Percentiles rank a stretch among this genome's conserved stretches.
Conservation (phyloP, 768 basidiomycete genomes). For the Suillus decipiens region DNA sequence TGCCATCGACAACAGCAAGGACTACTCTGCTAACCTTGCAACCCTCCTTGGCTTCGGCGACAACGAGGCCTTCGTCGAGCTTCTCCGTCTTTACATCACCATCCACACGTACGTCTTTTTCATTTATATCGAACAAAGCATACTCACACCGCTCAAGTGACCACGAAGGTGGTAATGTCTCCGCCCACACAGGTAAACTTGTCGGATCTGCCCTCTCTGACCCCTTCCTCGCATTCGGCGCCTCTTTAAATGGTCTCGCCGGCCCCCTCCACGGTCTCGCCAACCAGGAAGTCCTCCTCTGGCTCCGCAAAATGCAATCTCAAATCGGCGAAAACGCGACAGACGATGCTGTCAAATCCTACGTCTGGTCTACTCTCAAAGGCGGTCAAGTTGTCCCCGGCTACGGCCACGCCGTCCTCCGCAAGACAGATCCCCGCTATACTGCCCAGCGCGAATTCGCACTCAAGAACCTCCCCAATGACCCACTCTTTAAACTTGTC, state of each 20-base stretch:
- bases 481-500: constrained; percentile 94
- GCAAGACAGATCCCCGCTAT: constrained; percentile 93
- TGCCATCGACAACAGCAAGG: constrained; percentile 79
- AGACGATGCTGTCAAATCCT: constrained; percentile 88
- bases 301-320: constrained; percentile 92
- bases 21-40: constrained; percentile 88
- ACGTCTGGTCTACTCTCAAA: constrained; percentile 94
- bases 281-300: constrained; percentile 95
- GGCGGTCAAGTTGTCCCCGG: constrained; percentile 93
- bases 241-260: constrained; percentile 93
- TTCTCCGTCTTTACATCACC: constrained; percentile 94
- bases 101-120: constrained; percentile 72
- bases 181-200: constrained; percentile 90
- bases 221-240: constrained; percentile 93
- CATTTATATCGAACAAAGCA: not conserved
- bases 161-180: constrained; percentile 98
- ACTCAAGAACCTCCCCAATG: constrained; percentile 77
- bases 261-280: constrained; percentile 96
- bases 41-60: constrained; percentile 91
- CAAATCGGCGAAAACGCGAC: constrained; percentile 84
- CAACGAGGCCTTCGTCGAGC: constrained; percentile 86
- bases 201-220: constrained; percentile 96
- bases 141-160: constrained; percentile 50
- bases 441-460: constrained; percentile 90
- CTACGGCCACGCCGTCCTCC: constrained; percentile 83